Conservation (phyloP, 2,329 filamentous ascomycete genomes). For the Nannizziopsis arthrosporioides region DNA sequence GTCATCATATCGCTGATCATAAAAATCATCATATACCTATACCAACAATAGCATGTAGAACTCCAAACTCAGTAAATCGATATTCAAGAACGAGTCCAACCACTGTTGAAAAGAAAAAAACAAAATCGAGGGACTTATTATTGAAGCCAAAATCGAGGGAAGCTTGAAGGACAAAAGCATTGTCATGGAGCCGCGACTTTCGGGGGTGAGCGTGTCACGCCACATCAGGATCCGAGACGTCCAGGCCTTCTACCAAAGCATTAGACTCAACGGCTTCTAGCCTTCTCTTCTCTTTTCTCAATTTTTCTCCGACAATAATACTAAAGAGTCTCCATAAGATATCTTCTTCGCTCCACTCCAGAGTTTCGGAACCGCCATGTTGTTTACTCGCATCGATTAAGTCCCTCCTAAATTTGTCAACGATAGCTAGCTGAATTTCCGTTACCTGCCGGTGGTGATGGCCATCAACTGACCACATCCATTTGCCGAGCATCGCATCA, state of each 20-base stretch:
- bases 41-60: background rate
- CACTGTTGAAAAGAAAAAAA: too few species aligned
- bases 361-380: conserved; percentile 27
- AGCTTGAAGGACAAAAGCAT: too few species aligned
- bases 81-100: too few species aligned
- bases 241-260: background rate
- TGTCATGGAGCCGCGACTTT: too few species aligned
- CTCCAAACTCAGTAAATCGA: background rate
- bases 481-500: conserved; percentile 31
- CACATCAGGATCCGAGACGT: background rate
- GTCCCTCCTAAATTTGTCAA: conserved; percentile 31
- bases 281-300: conserved; percentile 30
- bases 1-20: conserved; percentile 1
- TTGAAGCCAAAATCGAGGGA: too few species aligned
- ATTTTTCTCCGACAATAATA: conserved; percentile 38
- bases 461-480: conserved; percentile 34
- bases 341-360: conserved; percentile 36
- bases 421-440: conserved; percentile 33
- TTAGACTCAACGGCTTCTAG: background rate
- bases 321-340: conserved; percentile 35
- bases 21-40: conserved; percentile 2
- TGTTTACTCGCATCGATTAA: conserved; percentile 26
- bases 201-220: too few species aligned
- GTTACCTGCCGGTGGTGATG: conserved; percentile 32
- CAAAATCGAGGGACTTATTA: too few species aligned